Conservation (phyloP, 768 basidiomycete species). For the Multifurca ochricompacta region DNA sequence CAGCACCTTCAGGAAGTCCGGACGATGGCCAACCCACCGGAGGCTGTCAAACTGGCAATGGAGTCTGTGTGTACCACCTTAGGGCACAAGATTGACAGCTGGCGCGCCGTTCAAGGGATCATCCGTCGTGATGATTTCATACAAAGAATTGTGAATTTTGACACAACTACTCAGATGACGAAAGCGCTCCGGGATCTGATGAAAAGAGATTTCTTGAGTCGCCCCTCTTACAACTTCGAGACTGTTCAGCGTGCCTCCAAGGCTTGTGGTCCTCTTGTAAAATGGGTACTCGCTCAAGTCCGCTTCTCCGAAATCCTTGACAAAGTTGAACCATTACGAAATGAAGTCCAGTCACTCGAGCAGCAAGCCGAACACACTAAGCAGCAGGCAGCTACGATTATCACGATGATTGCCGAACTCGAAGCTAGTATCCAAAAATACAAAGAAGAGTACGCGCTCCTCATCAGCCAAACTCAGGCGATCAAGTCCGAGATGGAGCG, state of each 20-base stretch:
- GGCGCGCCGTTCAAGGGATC: constrained; percentile 92
- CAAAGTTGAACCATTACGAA: constrained; percentile 90
- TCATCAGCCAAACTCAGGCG: constrained; percentile 94
- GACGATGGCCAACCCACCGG: constrained; percentile 96
- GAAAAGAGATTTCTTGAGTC: constrained; percentile 88
- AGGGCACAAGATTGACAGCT: constrained; percentile 94
- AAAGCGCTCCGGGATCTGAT: constrained; percentile 81
- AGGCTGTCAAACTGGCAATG: constrained; percentile 96
- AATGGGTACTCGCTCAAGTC: constrained; percentile 97
- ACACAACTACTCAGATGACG: constrained; percentile 87
- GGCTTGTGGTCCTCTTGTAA: constrained; percentile 96
- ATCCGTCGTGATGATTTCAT: constrained; percentile 98
- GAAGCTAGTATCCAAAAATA: constrained; percentile 88
- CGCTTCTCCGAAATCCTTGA: constrained; percentile 96
- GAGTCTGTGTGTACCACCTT: constrained; percentile 96
- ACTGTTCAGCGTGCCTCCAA: constrained; percentile 90
- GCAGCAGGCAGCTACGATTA: constrained; percentile 83
- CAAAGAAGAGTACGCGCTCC: constrained; percentile 94
- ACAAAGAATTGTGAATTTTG: constrained; percentile 89
- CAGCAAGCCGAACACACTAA: constrained; percentile 91
- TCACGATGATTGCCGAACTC: constrained; percentile 86
- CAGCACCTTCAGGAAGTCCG: constrained; percentile 96
- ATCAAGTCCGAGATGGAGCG: constrained; percentile 98
- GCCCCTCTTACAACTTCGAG: constrained; percentile 90
- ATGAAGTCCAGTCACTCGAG: constrained; percentile 92